Percentiles rank a stretch among this genome's conserved stretches.
Conservation (phyloP, 805 yeast species). For the Ogataea nonfermentans region DNA sequence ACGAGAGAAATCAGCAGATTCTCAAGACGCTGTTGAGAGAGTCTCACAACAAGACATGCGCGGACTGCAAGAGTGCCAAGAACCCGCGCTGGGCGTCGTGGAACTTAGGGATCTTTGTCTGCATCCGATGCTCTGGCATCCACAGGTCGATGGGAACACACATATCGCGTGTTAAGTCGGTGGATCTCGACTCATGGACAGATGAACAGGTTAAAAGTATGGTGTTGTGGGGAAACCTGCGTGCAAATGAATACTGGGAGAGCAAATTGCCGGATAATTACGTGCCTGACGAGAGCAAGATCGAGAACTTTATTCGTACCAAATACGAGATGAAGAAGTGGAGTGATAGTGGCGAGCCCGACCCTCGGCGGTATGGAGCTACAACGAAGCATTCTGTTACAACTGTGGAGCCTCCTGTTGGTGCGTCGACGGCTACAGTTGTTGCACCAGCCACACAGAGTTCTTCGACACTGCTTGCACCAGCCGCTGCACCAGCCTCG, state of each 20-base stretch:
- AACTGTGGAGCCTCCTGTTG: neutral
- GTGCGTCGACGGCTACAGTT: conserved; percentile 5
- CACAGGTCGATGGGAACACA: conserved; percentile 96
- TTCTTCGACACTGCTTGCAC: no score
- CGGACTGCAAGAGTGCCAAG: conserved; percentile 84
- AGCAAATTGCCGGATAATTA: conserved; percentile 65
- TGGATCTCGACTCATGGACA: conserved; percentile 95
- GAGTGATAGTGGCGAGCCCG: conserved; percentile 37
- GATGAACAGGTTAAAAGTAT: conserved; percentile 83
- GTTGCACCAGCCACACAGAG: neutral
- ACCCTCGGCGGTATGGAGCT: neutral
- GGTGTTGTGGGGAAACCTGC: conserved; percentile 82
- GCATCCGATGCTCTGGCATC: conserved; percentile 94
- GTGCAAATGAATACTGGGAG: conserved; percentile 86
- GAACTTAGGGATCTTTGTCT: conserved; percentile 89
- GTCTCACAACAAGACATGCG: conserved; percentile 74
- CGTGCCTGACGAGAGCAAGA: conserved; percentile 77
- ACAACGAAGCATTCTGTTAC: neutral
- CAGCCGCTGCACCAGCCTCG: conserved; percentile 1
- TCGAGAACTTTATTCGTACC: conserved; percentile 86
- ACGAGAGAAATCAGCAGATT: conserved; percentile 63
- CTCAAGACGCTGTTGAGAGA: conserved; percentile 74
- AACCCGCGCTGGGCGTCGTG: conserved; percentile 99
- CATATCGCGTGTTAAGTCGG: conserved; percentile 87
- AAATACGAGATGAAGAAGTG: conserved; percentile 91